Base-by-base conservation (phyloP, 1,284 basidiomycete species). In the Cryptococcus deneoformans region DNA sequence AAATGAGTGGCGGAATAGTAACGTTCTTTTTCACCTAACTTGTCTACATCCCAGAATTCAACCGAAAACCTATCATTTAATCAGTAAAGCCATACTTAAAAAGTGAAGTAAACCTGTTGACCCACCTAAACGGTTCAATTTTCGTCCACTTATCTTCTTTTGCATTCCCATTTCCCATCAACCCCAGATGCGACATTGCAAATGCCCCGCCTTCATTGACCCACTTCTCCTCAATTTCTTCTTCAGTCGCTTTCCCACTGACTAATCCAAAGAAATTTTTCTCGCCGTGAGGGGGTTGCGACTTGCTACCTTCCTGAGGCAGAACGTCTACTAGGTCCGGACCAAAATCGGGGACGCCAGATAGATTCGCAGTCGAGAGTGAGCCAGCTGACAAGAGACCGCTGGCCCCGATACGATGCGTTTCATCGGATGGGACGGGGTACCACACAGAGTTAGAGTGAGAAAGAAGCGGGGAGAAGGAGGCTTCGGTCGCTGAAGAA, bases 1-100 rank as follows among this genome's bases (percentile, higher is more conserved):
- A 80, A 80, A 58, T 80, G 79, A 5, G 80, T 81, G 10, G 70
- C 65, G 3, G 78, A 80, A 61, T 81, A 82, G 36, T 77, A 68
- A 29, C 91, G 82, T 56, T 86, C 86, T 77, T 92, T 94, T 58
- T 95, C 92, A 57, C 86, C 87, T 47, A 96, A 81, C 49, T 82
- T 79, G 64, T 90, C 88, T 34, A 92, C 82, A 64, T 90, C 88
- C 86, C 89, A 95, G 73, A 95, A 95, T 76, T 96, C 92, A 50
- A 92, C 89, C 5, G 85, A 85, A 70, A 95, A 79, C 42, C 29
- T 29, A 29, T 29, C 29, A 29, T 29, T 29, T 3, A 20, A 20
- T 79, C 71, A 65, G 66, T 63, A 11, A 39, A 8, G 3, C 11
- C 38, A 39, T 40, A 10, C 20, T 20, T 20, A 58, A 80, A 45